Conservation (phyloP, 441 rosid genomes). For the Melastoma candidum region DNA sequence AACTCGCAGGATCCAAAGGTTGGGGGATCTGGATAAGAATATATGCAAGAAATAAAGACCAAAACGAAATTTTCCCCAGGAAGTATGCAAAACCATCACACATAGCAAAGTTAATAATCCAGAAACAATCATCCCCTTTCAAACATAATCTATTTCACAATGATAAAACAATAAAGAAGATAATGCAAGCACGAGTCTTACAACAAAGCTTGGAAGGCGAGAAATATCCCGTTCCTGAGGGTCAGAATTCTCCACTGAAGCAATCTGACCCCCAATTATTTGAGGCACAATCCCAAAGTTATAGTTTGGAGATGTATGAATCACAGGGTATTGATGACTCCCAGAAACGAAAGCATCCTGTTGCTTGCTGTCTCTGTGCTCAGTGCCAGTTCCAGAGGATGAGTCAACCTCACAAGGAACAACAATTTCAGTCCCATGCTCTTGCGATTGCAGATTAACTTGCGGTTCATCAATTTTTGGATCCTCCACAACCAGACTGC, state of each 20-base stretch:
- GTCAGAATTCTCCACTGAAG: conserved; percentile 62
- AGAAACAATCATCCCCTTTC: neutral
- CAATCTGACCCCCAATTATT: conserved; percentile 47
- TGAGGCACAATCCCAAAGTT: conserved; percentile 61
- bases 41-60: neutral
- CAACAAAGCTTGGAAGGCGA: conserved; percentile 69
- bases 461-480: conserved; percentile 1
- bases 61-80: too few species aligned
- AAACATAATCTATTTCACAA: conserved; percentile 9
- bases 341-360: conserved; percentile 40
- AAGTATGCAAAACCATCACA: too few species aligned
- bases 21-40: conserved; percentile 53
- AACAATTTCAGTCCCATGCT: conserved; percentile 38
- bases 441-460: conserved; percentile 39
- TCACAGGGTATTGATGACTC: conserved; percentile 45
- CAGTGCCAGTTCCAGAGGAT: conserved; percentile 30
- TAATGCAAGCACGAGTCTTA: conserved; percentile 26
- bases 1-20: conserved; percentile 76
- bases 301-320: conserved; percentile 57
- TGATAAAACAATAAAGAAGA: conserved; percentile 4
- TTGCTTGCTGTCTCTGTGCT: conserved; percentile 51
- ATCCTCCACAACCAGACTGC: too few species aligned
- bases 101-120: too few species aligned
- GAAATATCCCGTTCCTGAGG: conserved; percentile 68
- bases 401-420: conserved; percentile 42